A percentile compares a stretch with the other conserved stretches of the same genome.
phyloP scores from a whole-genome alignment of 2,329 filamentous ascomycete genomes.

The Aspergillus chevalieri region DNA sequence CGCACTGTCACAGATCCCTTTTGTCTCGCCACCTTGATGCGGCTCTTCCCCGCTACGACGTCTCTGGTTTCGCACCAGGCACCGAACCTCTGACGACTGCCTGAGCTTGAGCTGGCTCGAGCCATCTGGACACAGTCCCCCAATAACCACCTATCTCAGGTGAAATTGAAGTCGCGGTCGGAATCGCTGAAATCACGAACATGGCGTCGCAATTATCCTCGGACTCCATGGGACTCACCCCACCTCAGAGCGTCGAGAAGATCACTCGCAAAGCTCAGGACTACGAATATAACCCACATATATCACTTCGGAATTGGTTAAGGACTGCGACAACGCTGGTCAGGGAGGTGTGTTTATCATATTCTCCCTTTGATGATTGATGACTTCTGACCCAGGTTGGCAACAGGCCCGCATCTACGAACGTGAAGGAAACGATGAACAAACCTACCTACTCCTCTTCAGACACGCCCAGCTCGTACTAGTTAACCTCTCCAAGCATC shows the following conservation, averaged over 20 bases:
- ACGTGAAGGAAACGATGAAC: slow-evolving; percentile 75
- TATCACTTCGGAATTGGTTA: slow-evolving; percentile 75
- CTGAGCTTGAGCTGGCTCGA: too few species aligned
- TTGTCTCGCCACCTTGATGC: slow-evolving; percentile 18
- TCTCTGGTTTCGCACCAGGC: slow-evolving; percentile 11
- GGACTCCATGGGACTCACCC: slow-evolving; percentile 23
- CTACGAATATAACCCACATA: slow-evolving; percentile 72
- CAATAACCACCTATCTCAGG: background rate
- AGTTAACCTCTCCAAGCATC: slow-evolving; percentile 67
- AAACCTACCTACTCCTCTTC: slow-evolving; percentile 86
- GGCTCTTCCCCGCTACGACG: slow-evolving; percentile 9
- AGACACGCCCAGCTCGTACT: slow-evolving; percentile 82
- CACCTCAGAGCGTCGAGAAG: slow-evolving; percentile 68
- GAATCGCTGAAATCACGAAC: background rate
- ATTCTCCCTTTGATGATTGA: background rate
- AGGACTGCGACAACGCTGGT: slow-evolving; percentile 72
- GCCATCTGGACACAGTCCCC: too few species aligned
- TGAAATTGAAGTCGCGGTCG: background rate
- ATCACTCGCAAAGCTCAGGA: slow-evolving; percentile 68
- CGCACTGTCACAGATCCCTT: background rate
- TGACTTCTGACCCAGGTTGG: background rate
- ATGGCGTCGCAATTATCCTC: slow-evolving; percentile 21
- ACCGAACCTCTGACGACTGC: slow-evolving; percentile 4
- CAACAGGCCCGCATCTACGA: slow-evolving; percentile 75
- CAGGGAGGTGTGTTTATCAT: slow-evolving; percentile 61